phyloP scores from a whole-genome alignment of 768 basidiomycete species.

The Russula sp. region DNA sequence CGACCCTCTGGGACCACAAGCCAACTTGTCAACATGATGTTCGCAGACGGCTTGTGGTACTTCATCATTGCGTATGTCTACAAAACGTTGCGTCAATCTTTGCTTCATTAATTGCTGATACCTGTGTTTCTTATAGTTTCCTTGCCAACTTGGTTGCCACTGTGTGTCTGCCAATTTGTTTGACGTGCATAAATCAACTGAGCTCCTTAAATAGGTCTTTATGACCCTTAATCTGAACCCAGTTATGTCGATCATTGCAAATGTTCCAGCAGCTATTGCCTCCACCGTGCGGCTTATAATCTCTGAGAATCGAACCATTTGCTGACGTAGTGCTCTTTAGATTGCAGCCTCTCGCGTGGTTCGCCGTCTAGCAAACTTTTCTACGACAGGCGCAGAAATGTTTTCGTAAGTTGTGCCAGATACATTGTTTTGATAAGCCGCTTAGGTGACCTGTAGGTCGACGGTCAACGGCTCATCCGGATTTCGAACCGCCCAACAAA shows the following conservation, averaged over 20 bases:
- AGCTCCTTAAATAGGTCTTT: slow-evolving; percentile 43
- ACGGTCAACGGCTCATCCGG: slow-evolving; percentile 20
- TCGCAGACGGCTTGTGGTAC: slow-evolving; percentile 64
- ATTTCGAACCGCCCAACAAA: slow-evolving; percentile 17
- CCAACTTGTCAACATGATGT: slow-evolving; percentile 55
- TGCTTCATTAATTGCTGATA: slow-evolving; percentile 25
- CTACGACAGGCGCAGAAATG: slow-evolving; percentile 25
- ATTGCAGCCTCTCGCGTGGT: slow-evolving; percentile 56
- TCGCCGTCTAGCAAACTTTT: slow-evolving; percentile 49
- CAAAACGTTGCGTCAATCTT: neutral
- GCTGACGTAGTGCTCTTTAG: slow-evolving; percentile 26
- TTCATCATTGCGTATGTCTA: slow-evolving; percentile 63
- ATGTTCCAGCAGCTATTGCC: slow-evolving; percentile 47
- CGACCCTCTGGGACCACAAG: slow-evolving; percentile 30
- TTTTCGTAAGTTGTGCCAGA: slow-evolving; percentile 21
- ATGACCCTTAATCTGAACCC: slow-evolving; percentile 60
- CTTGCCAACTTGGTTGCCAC: slow-evolving; percentile 37
- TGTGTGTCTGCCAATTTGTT: slow-evolving; percentile 8
- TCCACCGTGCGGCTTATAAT: neutral
- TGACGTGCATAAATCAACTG: neutral
- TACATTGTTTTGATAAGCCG: slow-evolving; percentile 17
- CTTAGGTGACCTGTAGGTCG: slow-evolving; percentile 17
- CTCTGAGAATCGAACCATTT: neutral
- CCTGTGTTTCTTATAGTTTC: slow-evolving; percentile 26
- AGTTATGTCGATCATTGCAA: slow-evolving; percentile 60